phyloP scores from a whole-genome alignment of 192 early-diverging fungal species.

The Pilobolus umbonatus region DNA sequence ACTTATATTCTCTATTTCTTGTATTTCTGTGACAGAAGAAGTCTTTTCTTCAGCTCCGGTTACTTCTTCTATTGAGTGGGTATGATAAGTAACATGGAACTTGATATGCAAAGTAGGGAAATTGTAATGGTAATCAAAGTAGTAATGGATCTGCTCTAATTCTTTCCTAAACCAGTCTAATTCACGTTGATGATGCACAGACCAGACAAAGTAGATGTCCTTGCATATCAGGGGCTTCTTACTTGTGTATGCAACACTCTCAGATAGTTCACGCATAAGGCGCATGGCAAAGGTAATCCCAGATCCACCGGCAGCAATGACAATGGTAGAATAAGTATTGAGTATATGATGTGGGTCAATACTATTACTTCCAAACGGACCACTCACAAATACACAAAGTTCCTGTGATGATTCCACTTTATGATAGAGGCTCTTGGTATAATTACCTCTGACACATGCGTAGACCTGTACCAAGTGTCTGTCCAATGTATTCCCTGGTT shows the following conservation, averaged over 20 bases:
- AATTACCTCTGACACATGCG: slow-evolving; percentile 39
- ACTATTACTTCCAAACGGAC: slow-evolving; percentile 31
- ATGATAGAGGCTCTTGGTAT: slow-evolving; percentile 32
- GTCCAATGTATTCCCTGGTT: not conserved
- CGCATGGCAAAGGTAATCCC: slow-evolving; percentile 43
- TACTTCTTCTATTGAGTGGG: too few species aligned
- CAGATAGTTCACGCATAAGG: slow-evolving; percentile 32
- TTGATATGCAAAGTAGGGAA: slow-evolving; percentile 13
- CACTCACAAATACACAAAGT: slow-evolving; percentile 34
- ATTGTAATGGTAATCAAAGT: not conserved
- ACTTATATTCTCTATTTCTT: not conserved
- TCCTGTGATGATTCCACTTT: slow-evolving; percentile 33
- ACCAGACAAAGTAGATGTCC: slow-evolving; percentile 24
- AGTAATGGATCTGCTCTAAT: not conserved
- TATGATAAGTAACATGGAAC: slow-evolving; percentile 1
- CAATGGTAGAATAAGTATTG: slow-evolving; percentile 8
- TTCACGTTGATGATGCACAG: slow-evolving; percentile 11
- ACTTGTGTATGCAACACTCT: slow-evolving; percentile 4
- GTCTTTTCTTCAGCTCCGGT: too few species aligned
- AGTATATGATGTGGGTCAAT: slow-evolving; percentile 11
- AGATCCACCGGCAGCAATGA: slow-evolving; percentile 41
- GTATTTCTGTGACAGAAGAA: not conserved
- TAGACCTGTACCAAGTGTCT: slow-evolving; percentile 26
- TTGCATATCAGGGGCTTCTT: not conserved
- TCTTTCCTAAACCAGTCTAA: slow-evolving; percentile 26